Evolutionary conservation across 2,329 filamentous ascomycete genomes (phyloP).

Genomic region (Fusarium sp.): DNA sequence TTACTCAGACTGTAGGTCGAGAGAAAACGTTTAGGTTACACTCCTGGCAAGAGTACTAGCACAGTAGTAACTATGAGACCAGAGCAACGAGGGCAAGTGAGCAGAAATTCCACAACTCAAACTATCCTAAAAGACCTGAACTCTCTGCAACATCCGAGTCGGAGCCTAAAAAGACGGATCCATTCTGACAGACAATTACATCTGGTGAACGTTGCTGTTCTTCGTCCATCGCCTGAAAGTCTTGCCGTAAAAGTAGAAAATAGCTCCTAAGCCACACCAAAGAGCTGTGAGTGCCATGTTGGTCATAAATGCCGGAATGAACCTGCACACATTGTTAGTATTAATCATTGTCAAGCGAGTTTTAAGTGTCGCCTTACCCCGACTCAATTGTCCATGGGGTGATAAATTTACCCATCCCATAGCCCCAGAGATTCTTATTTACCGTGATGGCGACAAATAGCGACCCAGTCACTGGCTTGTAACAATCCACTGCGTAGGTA

Average conservation of each 20-base stretch:
- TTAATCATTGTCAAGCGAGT: not conserved
- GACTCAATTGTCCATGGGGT: conserved; percentile 20
- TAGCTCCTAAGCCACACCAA: conserved; percentile 5
- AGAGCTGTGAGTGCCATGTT: conserved; percentile 19
- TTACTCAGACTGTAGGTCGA: too few species aligned
- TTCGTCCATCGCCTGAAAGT: conserved; percentile 15
- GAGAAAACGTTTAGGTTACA: too few species aligned
- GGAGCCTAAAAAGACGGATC: too few species aligned
- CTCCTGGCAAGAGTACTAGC: too few species aligned
- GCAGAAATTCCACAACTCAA: too few species aligned
- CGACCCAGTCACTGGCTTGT: conserved; percentile 61
- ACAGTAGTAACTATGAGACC: too few species aligned
- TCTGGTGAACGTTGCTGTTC: conserved; percentile 12
- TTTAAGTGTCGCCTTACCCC: conserved; percentile 6
- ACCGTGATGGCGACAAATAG: conserved; percentile 31
- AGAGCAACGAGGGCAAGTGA: too few species aligned
- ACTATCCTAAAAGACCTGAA: too few species aligned
- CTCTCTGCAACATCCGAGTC: too few species aligned
- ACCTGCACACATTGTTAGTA: not conserved
- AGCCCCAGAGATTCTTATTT: conserved; percentile 32
- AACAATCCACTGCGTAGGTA: conserved; percentile 74
- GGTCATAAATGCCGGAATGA: conserved; percentile 11
- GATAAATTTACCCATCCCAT: conserved; percentile 27
- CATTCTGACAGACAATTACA: too few species aligned
- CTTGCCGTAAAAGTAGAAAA: conserved; percentile 25